Percentiles rank a stretch among this genome's conserved stretches.
Conservation (phyloP, 208 protist genomes). For the Strigomonas galati region DNA sequence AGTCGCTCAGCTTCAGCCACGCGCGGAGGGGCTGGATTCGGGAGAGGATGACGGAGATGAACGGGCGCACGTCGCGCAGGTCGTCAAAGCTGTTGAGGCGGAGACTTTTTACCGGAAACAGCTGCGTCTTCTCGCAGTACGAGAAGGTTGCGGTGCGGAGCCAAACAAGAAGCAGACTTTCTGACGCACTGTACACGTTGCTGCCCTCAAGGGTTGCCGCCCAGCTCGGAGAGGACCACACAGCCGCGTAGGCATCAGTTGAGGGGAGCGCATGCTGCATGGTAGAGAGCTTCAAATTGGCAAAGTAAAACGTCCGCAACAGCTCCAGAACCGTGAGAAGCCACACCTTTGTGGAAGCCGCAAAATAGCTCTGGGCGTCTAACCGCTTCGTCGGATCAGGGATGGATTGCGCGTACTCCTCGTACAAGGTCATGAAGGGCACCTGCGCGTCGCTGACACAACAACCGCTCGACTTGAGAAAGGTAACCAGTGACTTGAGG, state of each 20-base stretch:
- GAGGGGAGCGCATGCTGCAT: slow-evolving; percentile 12
- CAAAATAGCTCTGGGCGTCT: slow-evolving; percentile 28
- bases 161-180: slow-evolving; percentile 87
- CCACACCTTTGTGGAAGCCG: slow-evolving; percentile 55
- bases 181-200: slow-evolving; percentile 86
- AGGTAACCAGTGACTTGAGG: slow-evolving; percentile 58
- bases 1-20: slow-evolving; percentile 25
- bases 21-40: slow-evolving; percentile 59
- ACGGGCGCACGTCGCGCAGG: slow-evolving; percentile 61
- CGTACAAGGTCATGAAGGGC: slow-evolving; percentile 75
- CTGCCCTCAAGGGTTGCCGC: slow-evolving; percentile 36
- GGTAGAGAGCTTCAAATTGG: slow-evolving; percentile 29
- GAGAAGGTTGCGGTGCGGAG: slow-evolving; percentile 15
- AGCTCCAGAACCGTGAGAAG: slow-evolving; percentile 65
- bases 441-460: slow-evolving; percentile 70
- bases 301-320: slow-evolving; percentile 70
- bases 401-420: slow-evolving; percentile 53
- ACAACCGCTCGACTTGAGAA: slow-evolving; percentile 72
- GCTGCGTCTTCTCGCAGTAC: not conserved
- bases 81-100: slow-evolving; percentile 61
- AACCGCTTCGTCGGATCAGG: not conserved
- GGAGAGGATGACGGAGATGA: slow-evolving; percentile 56
- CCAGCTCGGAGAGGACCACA: slow-evolving; percentile 32
- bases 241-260: not conserved
- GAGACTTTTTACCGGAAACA: not conserved